A percentile compares a stretch with the other conserved stretches of the same genome.
Conservation (phyloP, 2,329 filamentous ascomycete genomes). For the Grosmannia huntii region DNA sequence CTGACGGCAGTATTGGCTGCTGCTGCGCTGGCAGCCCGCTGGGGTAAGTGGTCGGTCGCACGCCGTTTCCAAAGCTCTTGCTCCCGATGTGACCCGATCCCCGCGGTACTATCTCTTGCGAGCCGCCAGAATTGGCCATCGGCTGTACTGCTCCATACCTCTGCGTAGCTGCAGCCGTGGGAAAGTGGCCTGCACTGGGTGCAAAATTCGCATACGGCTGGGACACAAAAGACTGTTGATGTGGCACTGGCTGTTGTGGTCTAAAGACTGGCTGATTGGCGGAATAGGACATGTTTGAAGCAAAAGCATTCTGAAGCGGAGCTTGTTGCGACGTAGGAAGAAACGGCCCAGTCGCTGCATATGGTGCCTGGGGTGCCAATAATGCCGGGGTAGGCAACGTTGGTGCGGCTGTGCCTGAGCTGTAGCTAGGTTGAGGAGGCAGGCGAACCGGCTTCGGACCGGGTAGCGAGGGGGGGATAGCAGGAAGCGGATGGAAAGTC, state of each 20-base stretch:
- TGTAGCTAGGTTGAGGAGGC: not conserved
- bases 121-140: not conserved
- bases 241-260: not conserved
- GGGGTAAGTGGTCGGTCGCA: not conserved
- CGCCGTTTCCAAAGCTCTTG: not conserved
- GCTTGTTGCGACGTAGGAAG: not conserved
- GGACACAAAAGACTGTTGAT: not conserved
- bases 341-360: not conserved
- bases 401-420: not conserved
- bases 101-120: not conserved
- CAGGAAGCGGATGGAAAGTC: constrained; percentile 7
- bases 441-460: not conserved
- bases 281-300: not conserved
- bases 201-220: not conserved
- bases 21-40: not conserved
- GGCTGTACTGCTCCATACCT: not conserved
- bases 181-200: not conserved
- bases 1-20: not conserved
- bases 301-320: not conserved
- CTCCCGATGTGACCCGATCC: not conserved
- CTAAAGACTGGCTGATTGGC: not conserved
- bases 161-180: not conserved
- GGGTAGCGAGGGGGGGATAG: not conserved
- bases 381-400: not conserved
- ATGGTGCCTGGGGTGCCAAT: not conserved